Percentiles rank a stretch among this genome's conserved stretches.
Evolutionary conservation across 164 flowering plant genomes (phyloP).

Genomic region (Liriodendron chinense): DNA sequence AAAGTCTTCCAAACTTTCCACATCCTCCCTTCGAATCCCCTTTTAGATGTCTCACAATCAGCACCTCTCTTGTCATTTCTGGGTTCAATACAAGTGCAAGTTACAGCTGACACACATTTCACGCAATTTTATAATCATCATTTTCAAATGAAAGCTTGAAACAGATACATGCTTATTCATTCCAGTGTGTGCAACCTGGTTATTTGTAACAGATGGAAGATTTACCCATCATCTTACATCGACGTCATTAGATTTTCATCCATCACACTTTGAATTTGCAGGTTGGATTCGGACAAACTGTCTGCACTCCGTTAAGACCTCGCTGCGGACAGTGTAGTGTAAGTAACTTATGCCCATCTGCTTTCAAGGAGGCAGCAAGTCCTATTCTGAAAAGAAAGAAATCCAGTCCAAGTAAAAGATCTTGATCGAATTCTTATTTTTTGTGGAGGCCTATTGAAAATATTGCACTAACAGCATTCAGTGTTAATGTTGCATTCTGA

Average conservation of each 20-base stretch:
- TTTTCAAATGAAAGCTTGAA: not conserved
- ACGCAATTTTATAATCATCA: not conserved
- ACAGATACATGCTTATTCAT: not conserved
- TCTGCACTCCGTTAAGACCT: conserved; percentile 91
- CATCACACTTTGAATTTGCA: conserved; percentile 16
- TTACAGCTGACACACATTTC: not conserved
- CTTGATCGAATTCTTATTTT: conserved; percentile 3
- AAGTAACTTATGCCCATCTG: conserved; percentile 76
- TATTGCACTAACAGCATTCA: not conserved
- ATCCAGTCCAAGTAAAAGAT: conserved; percentile 22
- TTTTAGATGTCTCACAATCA: not conserved
- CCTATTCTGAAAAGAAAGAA: conserved; percentile 47
- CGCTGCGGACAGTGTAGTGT: conserved; percentile 65
- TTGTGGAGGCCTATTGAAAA: not conserved
- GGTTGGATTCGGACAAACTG: conserved; percentile 98
- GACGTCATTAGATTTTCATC: not conserved
- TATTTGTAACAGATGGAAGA: not conserved
- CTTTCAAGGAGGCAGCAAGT: conserved; percentile 68
- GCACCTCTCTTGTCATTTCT: not conserved
- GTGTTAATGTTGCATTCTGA: not conserved
- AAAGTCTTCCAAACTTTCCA: not conserved
- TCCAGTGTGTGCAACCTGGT: not conserved
- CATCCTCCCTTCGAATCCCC: not conserved
- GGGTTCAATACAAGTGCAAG: not conserved
- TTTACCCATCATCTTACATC: not conserved